These are phyloP conservation scores for Elaphomyces granulatus DNA, from an alignment of 495 filamentous ascomycete genomes.

Conservation along the genomic window DNA sequence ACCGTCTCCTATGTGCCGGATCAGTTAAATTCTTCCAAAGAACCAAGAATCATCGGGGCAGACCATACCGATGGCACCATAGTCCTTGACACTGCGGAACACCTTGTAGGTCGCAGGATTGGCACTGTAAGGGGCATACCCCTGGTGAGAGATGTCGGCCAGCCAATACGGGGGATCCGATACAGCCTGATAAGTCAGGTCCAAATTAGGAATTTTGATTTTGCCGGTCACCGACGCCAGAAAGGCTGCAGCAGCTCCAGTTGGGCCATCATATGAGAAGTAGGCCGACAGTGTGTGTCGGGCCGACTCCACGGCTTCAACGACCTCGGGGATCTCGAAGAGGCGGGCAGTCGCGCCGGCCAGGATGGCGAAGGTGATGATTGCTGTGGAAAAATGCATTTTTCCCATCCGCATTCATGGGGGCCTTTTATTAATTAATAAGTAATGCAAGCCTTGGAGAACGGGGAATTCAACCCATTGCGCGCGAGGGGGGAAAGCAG, in stretches of 20 bases:
- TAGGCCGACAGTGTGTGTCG: conserved; percentile 9
- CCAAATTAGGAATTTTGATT: not conserved
- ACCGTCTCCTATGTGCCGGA: conserved; percentile 35
- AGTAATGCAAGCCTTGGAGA: too few species aligned
- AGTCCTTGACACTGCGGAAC: conserved; percentile 45
- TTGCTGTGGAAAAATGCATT: not conserved
- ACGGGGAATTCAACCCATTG: too few species aligned
- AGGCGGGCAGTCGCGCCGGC: conserved; percentile 13
- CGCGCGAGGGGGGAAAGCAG: too few species aligned
- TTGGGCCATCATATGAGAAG: conserved; percentile 7
- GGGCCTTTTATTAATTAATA: too few species aligned
- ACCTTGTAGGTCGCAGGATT: conserved; percentile 31
- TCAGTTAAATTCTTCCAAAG: too few species aligned
- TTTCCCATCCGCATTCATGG: too few species aligned
- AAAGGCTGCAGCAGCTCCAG: conserved; percentile 3
- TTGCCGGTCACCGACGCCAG: not conserved
- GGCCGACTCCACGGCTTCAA: conserved; percentile 11
- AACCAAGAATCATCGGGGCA: not conserved
- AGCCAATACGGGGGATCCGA: conserved; percentile 46
- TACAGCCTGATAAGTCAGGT: conserved; percentile 6
- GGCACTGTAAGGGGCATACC: conserved; percentile 30
- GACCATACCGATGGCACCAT: conserved; percentile 36
- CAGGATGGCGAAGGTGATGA: conserved; percentile 2
- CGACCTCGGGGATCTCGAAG: conserved; percentile 12
- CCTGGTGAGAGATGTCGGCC: conserved; percentile 46